Evolutionary conservation across 2,329 filamentous ascomycete genomes (phyloP).

Genomic region (Claviceps sorghi): DNA sequence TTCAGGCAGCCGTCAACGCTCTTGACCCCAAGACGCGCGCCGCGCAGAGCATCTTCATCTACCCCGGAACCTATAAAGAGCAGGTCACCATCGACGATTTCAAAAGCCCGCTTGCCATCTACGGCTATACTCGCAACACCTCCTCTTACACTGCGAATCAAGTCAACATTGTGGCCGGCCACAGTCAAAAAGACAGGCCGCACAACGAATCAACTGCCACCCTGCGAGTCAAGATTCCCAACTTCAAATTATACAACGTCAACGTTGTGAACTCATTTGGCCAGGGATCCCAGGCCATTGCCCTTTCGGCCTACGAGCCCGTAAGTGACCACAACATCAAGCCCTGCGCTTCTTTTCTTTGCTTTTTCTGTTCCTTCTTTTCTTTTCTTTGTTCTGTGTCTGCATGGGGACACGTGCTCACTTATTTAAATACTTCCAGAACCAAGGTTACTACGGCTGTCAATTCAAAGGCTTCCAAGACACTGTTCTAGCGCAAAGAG

Average conservation of each 20-base stretch:
- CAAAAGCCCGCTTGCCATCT: constrained; percentile 32
- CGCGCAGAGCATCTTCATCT: constrained; percentile 2
- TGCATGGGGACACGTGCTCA: too few species aligned
- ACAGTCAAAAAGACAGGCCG: constrained; percentile 21
- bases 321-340: not conserved
- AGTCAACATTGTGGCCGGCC: constrained; percentile 33
- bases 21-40: not conserved
- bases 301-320: constrained; percentile 21
- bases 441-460: constrained; percentile 31
- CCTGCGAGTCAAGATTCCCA: constrained; percentile 26
- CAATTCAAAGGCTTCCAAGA: constrained; percentile 33
- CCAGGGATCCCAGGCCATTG: constrained; percentile 30
- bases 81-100: not conserved
- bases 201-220: constrained; percentile 39
- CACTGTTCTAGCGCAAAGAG: constrained; percentile 29
- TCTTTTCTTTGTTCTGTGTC: too few species aligned
- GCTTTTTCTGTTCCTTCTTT: not conserved
- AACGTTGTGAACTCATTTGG: constrained; percentile 32
- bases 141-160: constrained; percentile 38
- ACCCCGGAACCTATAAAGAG: not conserved
- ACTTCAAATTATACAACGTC: constrained; percentile 48
- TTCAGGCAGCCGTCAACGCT: not conserved
- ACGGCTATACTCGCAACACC: constrained; percentile 42
- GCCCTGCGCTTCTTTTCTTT: not conserved
- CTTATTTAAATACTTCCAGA: not conserved